Conservation (phyloP, 495 filamentous ascomycete genomes). For the Aspergillus cristatus region DNA sequence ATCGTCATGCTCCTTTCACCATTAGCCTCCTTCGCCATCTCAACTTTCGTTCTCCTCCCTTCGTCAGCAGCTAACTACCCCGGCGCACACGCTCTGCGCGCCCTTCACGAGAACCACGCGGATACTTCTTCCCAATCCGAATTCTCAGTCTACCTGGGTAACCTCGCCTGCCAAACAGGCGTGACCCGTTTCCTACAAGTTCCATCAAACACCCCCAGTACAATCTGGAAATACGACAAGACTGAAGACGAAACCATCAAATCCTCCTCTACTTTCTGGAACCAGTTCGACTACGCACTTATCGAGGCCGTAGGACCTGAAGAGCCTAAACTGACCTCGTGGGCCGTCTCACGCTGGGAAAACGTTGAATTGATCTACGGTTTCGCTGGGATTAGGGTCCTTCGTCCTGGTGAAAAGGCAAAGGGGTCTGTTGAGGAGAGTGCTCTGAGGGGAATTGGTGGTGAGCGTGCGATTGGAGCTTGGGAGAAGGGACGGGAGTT, state of each 20-base stretch:
- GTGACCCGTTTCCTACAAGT: slow-evolving; percentile 74
- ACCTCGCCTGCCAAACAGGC: slow-evolving; percentile 86
- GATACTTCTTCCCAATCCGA: slow-evolving; percentile 15
- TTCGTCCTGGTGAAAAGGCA: slow-evolving; percentile 42
- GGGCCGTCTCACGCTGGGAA: slow-evolving; percentile 47
- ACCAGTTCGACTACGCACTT: slow-evolving; percentile 70
- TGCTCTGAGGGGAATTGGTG: slow-evolving; percentile 16
- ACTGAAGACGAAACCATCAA: slow-evolving; percentile 42
- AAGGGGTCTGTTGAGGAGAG: slow-evolving; percentile 22
- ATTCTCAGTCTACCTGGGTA: slow-evolving; percentile 65
- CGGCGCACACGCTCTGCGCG: slow-evolving; percentile 64
- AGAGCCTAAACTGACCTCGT: slow-evolving; percentile 26
- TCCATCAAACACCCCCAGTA: slow-evolving; percentile 2
- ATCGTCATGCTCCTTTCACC: slow-evolving; percentile 48
- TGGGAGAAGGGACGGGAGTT: slow-evolving; percentile 17
- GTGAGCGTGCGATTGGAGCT: slow-evolving; percentile 10
- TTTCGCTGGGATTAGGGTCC: slow-evolving; percentile 59
- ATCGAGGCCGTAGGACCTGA: slow-evolving; percentile 50
- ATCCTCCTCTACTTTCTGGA: slow-evolving; percentile 63
- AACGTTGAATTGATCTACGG: slow-evolving; percentile 57
- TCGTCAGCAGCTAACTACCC: slow-evolving; percentile 79
- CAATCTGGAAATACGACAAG: slow-evolving; percentile 47
- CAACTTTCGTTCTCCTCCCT: slow-evolving; percentile 53
- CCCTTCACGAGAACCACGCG: slow-evolving; percentile 26
- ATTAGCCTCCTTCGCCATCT: slow-evolving; percentile 46